These are phyloP conservation scores for Fusarium kyushuense DNA, from an alignment of 2,329 filamentous ascomycete genomes.

Conservation along the genomic window DNA sequence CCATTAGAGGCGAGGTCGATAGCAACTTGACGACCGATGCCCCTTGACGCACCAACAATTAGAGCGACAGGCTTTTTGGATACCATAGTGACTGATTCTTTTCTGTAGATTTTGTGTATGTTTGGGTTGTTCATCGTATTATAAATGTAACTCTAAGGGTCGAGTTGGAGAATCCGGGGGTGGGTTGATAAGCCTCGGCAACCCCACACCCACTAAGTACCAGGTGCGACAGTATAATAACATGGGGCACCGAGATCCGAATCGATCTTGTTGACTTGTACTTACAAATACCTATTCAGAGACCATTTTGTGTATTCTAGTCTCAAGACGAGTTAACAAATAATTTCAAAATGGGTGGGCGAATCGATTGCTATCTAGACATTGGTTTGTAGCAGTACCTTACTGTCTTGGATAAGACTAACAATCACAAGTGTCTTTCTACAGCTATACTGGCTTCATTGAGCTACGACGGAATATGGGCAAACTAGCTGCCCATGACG, in stretches of 20 bases:
- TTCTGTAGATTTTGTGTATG: too few species aligned
- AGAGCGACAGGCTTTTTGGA: conserved; percentile 70
- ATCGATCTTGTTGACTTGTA: not conserved
- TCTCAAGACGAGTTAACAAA: not conserved
- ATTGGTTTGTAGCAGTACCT: conserved; percentile 62
- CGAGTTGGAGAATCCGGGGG: not conserved
- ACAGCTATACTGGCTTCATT: conserved; percentile 67
- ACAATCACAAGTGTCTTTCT: conserved; percentile 69
- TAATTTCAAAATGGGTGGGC: conserved; percentile 63
- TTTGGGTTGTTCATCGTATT: not conserved
- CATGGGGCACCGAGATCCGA: not conserved
- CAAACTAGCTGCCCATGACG: conserved; percentile 66
- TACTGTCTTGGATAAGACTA: not conserved
- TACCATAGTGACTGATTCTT: conserved; percentile 25
- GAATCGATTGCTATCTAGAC: conserved; percentile 76
- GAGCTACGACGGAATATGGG: conserved; percentile 69
- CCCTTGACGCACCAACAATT: conserved; percentile 80
- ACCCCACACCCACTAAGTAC: conserved; percentile 31
- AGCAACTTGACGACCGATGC: conserved; percentile 84
- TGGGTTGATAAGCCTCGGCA: conserved; percentile 18
- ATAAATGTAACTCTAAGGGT: conserved; percentile 4
- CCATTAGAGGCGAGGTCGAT: conserved; percentile 78
- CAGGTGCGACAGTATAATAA: not conserved
- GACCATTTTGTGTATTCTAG: not conserved
- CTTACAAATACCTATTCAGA: not conserved